phyloP scores from a whole-genome alignment of 768 basidiomycete genomes.

The Tulasnella sp. region DNA sequence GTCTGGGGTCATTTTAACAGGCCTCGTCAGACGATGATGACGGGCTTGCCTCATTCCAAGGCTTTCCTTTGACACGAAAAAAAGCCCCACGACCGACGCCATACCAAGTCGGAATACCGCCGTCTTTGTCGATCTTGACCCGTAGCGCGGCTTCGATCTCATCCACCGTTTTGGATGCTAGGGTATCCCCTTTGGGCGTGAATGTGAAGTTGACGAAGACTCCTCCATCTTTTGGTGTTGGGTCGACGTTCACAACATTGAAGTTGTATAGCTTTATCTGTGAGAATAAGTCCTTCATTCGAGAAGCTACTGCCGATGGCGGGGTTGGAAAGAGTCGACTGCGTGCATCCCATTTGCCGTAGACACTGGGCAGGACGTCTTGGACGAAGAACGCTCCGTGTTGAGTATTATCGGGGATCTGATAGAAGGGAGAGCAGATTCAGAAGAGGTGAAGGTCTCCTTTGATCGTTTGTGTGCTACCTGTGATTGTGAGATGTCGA shows the following conservation, averaged over 20 bases:
- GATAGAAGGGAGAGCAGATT: too few relatives aligned
- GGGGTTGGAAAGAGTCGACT: conserved; percentile 44
- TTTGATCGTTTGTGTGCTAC: too few relatives aligned
- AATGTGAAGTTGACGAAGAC: conserved; percentile 71
- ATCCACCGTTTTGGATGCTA: background rate
- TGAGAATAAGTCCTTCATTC: conserved; percentile 39
- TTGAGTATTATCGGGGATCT: background rate
- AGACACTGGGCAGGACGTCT: conserved; percentile 63
- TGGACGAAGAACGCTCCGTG: conserved; percentile 47
- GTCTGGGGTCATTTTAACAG: background rate
- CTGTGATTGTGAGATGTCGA: too few relatives aligned
- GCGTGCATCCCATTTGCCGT: conserved; percentile 49
- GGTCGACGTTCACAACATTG: conserved; percentile 49
- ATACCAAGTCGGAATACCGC: conserved; percentile 53
- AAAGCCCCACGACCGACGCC: conserved; percentile 40
- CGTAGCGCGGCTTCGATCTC: conserved; percentile 41
- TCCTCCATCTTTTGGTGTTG: conserved; percentile 64
- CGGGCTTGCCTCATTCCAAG: conserved; percentile 62
- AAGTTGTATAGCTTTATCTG: conserved; percentile 46
- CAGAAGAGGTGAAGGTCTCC: too few relatives aligned
- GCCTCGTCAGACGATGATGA: background rate
- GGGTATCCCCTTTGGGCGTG: conserved; percentile 13
- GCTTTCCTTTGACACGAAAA: conserved; percentile 66
- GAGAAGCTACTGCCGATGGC: conserved; percentile 46
- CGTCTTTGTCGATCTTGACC: conserved; percentile 35